These are phyloP conservation scores for Yarrowia bubula DNA, from an alignment of 805 yeast genomes.

Conservation along the genomic window DNA sequence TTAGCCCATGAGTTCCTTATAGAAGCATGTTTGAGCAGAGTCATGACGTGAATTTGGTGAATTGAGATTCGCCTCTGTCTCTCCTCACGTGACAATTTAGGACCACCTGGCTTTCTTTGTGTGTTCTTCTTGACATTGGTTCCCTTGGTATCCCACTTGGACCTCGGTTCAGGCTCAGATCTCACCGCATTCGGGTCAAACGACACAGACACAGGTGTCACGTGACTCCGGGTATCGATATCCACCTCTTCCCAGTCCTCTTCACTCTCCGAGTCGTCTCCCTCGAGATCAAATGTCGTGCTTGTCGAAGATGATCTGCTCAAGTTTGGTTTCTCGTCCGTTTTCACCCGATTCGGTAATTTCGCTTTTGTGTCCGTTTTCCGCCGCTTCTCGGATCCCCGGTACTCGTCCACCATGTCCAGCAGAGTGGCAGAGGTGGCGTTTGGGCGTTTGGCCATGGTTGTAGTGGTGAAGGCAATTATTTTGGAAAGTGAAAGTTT, in stretches of 20 bases:
- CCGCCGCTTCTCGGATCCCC: not conserved
- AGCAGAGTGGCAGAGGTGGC: not conserved
- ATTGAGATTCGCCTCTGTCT: slow-evolving; percentile 49
- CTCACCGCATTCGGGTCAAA: not conserved
- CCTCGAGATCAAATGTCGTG: not conserved
- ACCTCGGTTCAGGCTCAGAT: not conserved
- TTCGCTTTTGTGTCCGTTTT: not conserved
- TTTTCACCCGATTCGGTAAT: too few species aligned
- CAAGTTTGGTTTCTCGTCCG: too few species aligned
- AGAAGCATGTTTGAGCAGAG: slow-evolving; percentile 65
- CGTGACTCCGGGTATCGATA: not conserved
- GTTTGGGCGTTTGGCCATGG: not conserved
- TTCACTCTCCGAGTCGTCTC: not conserved
- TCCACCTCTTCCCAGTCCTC: slow-evolving; percentile 26
- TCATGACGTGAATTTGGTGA: slow-evolving; percentile 59
- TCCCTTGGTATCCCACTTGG: slow-evolving; percentile 2
- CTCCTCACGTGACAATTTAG: slow-evolving; percentile 47
- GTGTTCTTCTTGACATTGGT: slow-evolving; percentile 3
- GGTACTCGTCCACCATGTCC: slow-evolving; percentile 15
- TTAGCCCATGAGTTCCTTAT: slow-evolving; percentile 75
- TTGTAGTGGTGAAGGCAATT: not conserved
- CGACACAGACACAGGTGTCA: not conserved
- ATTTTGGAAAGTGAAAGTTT: not conserved
- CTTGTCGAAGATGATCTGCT: not conserved
- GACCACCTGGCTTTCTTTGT: not conserved